A percentile compares a stretch with the other conserved stretches of the same genome.
phyloP scores from a whole-genome alignment of 106 monocot species.

The Allium cepa region DNA sequence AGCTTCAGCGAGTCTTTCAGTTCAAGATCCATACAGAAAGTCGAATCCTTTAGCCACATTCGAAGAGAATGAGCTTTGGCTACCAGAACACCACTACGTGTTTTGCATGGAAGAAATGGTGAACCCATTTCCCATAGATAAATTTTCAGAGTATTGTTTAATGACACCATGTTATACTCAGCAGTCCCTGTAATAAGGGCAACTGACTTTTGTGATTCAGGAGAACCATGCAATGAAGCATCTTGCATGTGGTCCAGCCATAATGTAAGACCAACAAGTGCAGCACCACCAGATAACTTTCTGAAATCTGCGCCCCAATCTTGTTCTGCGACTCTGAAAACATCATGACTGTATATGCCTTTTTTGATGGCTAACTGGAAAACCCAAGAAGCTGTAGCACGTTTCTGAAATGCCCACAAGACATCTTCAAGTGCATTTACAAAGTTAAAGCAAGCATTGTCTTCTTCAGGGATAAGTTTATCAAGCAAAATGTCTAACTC shows the following conservation, averaged over 20 bases:
- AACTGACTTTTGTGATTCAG: constrained; percentile 94
- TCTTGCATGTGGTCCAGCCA: constrained; percentile 99
- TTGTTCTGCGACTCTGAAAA: constrained; percentile 82
- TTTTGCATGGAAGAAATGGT: constrained; percentile 87
- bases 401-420: constrained; percentile 89
- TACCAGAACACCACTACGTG: constrained; percentile 67
- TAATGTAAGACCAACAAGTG: constrained; percentile 93
- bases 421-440: constrained; percentile 91
- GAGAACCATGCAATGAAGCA: constrained; percentile 86
- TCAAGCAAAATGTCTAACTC: constrained; percentile 67
- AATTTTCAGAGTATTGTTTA: constrained; percentile 72
- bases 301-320: constrained; percentile 99
- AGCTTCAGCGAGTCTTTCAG: constrained; percentile 68
- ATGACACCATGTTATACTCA: constrained; percentile 85
- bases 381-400: constrained; percentile 90
- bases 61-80: constrained; percentile 95
- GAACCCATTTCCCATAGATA: constrained; percentile 99
- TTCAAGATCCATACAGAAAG: constrained; percentile 93
- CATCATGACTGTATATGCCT: constrained; percentile 58
- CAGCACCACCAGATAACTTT: constrained; percentile 92
- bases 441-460: constrained; percentile 87
- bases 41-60: constrained; percentile 97
- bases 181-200: constrained; percentile 84
- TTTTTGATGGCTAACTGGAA: constrained; percentile 83
- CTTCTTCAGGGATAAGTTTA: constrained; percentile 46